phyloP scores from a whole-genome alignment of 2,329 filamentous ascomycete genomes.

The Fusarium tricinctum region DNA sequence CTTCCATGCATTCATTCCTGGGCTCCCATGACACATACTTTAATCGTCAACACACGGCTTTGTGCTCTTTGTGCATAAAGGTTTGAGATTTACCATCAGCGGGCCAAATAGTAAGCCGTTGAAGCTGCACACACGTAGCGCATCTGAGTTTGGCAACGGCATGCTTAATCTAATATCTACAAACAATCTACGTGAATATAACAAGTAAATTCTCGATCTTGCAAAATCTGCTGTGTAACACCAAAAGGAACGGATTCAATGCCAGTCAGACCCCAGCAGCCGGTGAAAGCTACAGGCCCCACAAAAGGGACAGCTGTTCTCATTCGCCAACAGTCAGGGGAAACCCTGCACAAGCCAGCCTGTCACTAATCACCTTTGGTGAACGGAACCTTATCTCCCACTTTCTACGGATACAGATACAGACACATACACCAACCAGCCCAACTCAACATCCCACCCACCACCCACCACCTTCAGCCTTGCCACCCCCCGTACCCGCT shows the following conservation, averaged over 20 bases:
- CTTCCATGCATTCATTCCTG: no score
- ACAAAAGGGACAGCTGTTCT: slow-evolving; percentile 44
- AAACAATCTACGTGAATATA: not conserved
- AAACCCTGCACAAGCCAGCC: slow-evolving; percentile 39
- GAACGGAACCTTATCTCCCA: not conserved
- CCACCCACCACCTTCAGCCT: slow-evolving; percentile 12
- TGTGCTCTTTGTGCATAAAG: no score
- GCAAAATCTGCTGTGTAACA: slow-evolving; percentile 1
- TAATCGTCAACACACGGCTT: no score
- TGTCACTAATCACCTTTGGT: slow-evolving; percentile 37
- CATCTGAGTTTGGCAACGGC: no score
- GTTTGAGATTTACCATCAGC: no score
- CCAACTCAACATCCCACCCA: slow-evolving; percentile 4
- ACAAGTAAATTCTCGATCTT: not conserved
- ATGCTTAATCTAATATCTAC: no score
- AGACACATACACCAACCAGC: slow-evolving; percentile 11
- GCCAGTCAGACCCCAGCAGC: slow-evolving; percentile 3
- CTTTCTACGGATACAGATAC: slow-evolving; percentile 19
- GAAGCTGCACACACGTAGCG: no score
- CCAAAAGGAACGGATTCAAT: slow-evolving; percentile 10
- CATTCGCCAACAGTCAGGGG: slow-evolving; percentile 29
- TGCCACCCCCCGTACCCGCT: slow-evolving; percentile 2
- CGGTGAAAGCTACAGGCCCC: slow-evolving; percentile 6
- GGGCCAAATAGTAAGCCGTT: no score
- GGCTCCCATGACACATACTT: no score